Evolutionary conservation across 129 eudicot genomes (phyloP), one percentile per base, ranked within the genome.

Genomic region (Lactuca sativa): DNA sequence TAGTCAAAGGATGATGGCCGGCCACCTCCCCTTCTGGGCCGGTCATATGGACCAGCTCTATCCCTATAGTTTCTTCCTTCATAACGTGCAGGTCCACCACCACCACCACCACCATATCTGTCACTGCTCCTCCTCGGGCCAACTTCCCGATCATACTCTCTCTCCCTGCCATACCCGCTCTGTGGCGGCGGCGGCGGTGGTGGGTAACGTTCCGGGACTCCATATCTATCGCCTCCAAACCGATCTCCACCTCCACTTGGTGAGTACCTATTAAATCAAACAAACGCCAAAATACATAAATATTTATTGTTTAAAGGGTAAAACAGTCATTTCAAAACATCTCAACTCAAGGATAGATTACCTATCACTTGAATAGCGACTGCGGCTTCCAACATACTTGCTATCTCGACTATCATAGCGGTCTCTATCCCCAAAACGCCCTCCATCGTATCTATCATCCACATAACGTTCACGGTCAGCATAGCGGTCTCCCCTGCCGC

Each of bases 21-120:
- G n/a, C 86, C 90, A 40, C 85, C 82, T 25, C 90, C 91, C 66
- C 91, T 81, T 77, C 88, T 79, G 32, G 98, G 96, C 76, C 90
- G 95, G 62, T 92, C 98, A 83, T 92, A 92, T 0, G 98, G 96
- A 56, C 72, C 96, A 10, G 95, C 85, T 75, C 96, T 84, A 12
- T 92, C 98, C 78, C 96, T 82, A 71, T 82, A 86, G 81, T 64
- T 78, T 85, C 90, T 85, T 68, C 86, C 92, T 71, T 88, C 96
- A 62, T 77, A 88, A 40, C 96, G 97, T 18, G 85, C 73, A 14
- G 96, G 92, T 2, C 95, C 96, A 16, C 90, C 96, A 44, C 72
- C 87, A n/a, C 85, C 91, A 31, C 93, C 95, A 33, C 73, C 84
- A 37, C 83, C 91, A 36, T 84, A 88, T 80, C 95, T 77, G 74